Evolutionary conservation across 495 filamentous ascomycete species (phyloP).

Genomic region (Usnea hakonensis): DNA sequence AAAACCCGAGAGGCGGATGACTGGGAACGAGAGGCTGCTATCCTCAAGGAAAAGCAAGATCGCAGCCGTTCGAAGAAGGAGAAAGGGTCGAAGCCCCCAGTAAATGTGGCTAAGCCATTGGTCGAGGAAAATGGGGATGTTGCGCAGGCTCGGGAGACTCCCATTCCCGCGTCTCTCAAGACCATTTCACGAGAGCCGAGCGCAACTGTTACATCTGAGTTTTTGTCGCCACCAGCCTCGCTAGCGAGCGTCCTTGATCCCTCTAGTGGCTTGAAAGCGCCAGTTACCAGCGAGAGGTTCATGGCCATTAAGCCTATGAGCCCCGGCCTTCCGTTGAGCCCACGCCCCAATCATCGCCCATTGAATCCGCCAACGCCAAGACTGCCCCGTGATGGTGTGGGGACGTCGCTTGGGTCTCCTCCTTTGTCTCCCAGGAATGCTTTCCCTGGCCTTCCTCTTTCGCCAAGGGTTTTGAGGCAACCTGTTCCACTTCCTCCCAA

Average conservation of each 20-base stretch:
- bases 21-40: constrained; percentile 59
- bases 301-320: constrained; percentile 59
- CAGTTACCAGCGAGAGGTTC: constrained; percentile 29
- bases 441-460: constrained; percentile 56
- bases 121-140: neutral
- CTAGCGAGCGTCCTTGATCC: constrained; percentile 35
- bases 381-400: constrained; percentile 45
- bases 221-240: constrained; percentile 29
- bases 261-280: constrained; percentile 21
- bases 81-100: constrained; percentile 42
- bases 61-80: constrained; percentile 57
- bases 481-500: constrained; percentile 58
- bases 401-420: constrained; percentile 45
- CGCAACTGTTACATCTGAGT: constrained; percentile 11
- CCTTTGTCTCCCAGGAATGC: constrained; percentile 56
- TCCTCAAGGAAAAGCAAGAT: constrained; percentile 53
- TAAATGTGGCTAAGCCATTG: constrained; percentile 9
- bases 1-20: constrained; percentile 89
- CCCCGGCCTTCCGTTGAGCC: constrained; percentile 82
- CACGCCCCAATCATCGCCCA: constrained; percentile 70
- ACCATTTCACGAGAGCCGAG: constrained; percentile 18
- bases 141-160: neutral
- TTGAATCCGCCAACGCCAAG: constrained; percentile 65
- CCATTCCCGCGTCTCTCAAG: constrained; percentile 17
- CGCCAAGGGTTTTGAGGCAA: constrained; percentile 61